These are phyloP conservation scores for Zizania latifolia DNA, from an alignment of 176 grass and related monocot species.

Conservation along the genomic window DNA sequence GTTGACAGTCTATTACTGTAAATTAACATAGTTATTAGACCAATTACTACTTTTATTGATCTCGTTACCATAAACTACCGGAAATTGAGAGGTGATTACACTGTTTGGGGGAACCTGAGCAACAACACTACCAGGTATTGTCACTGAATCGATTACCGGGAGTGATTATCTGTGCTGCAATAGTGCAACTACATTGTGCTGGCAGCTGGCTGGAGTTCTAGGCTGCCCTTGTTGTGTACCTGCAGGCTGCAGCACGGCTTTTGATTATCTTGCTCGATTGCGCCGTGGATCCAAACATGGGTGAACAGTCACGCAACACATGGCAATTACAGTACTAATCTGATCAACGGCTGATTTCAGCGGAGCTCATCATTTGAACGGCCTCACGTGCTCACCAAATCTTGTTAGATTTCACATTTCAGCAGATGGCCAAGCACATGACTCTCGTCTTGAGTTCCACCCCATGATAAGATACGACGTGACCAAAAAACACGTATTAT, in stretches of 20 bases:
- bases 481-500: neutral
- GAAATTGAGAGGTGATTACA: no score
- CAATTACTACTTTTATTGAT: no score
- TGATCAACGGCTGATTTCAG: neutral
- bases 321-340: neutral
- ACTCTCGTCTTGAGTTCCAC: conserved; percentile 8
- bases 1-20: no score
- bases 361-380: conserved; percentile 1
- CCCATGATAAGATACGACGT: neutral
- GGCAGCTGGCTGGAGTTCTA: no score
- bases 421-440: conserved; percentile 12
- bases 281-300: neutral
- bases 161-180: no score
- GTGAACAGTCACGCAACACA: neutral
- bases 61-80: no score
- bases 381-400: conserved; percentile 1
- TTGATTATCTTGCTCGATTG: neutral
- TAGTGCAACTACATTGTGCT: no score
- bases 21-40: no score
- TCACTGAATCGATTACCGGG: no score
- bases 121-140: no score
- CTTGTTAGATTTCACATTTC: neutral
- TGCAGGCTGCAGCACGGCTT: neutral
- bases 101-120: no score
- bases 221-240: no score